phyloP scores from a whole-genome alignment of 257 asterid species.

The Striga asiatica region DNA sequence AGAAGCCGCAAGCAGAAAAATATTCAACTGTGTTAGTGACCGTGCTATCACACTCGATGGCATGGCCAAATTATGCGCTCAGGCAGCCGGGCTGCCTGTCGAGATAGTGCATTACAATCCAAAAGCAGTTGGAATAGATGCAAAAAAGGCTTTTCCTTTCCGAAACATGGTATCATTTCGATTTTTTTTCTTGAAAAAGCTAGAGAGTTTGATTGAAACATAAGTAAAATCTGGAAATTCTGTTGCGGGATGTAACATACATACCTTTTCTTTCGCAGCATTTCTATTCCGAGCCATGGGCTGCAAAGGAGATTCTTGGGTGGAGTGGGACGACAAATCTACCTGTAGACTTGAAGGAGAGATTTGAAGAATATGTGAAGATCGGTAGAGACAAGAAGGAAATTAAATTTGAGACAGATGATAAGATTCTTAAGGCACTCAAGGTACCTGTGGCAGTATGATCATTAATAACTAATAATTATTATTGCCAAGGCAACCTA shows the following conservation, averaged over 20 bases:
- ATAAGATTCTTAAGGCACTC: constrained; percentile 72
- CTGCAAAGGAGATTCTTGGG: constrained; percentile 86
- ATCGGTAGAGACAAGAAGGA: constrained; percentile 92
- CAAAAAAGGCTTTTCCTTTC: constrained; percentile 95
- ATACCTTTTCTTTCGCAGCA: constrained; percentile 77
- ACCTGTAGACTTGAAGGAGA: constrained; percentile 69
- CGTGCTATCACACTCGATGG: constrained; percentile 95
- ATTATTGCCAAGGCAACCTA: background rate
- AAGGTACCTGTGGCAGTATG: constrained; percentile 70
- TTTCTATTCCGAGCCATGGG: constrained; percentile 86
- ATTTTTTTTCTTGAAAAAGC: background rate
- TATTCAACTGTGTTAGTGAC: constrained; percentile 83
- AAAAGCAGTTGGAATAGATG: constrained; percentile 67
- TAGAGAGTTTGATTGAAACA: background rate
- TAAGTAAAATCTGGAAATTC: no score
- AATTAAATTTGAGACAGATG: constrained; percentile 67
- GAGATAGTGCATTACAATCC: constrained; percentile 89
- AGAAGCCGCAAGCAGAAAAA: constrained; percentile 52
- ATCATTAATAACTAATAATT: constrained; percentile 12
- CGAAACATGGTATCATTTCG: constrained; percentile 61
- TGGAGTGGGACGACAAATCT: constrained; percentile 76
- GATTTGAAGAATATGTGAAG: constrained; percentile 70
- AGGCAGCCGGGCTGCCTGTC: constrained; percentile 69
- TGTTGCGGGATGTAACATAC: no score
- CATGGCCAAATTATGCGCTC: constrained; percentile 74